phyloP scores from a whole-genome alignment of 176 grass and related monocot species.

The Oryza brachyantha region DNA sequence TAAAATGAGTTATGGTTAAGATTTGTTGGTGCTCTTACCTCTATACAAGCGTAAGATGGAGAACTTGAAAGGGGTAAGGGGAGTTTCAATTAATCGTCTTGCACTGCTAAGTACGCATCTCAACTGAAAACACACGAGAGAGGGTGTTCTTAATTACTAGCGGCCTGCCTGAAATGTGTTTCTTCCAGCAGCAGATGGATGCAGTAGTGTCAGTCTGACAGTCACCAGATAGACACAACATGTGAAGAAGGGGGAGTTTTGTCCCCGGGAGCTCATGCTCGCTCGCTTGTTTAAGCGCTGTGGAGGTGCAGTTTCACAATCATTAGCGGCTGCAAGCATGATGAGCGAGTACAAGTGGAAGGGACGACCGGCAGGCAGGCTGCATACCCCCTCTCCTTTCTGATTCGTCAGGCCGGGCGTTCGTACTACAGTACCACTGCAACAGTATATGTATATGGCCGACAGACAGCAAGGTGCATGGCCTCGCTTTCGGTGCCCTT shows the following conservation, averaged over 20 bases:
- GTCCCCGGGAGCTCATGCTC: slow-evolving; percentile 20
- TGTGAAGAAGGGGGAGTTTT: neutral
- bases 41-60: too few relatives aligned
- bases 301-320: slow-evolving; percentile 30
- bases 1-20: too few relatives aligned
- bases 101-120: too few relatives aligned
- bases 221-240: neutral
- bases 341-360: slow-evolving; percentile 22
- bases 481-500: slow-evolving; percentile 39
- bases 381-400: too few relatives aligned
- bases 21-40: too few relatives aligned
- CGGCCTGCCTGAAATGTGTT: neutral
- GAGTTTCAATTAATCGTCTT: neutral
- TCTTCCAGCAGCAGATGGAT: neutral
- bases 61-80: too few relatives aligned
- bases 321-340: slow-evolving; percentile 42
- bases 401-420: slow-evolving; percentile 21
- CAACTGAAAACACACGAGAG: neutral
- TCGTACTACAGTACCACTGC: neutral
- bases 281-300: slow-evolving; percentile 33
- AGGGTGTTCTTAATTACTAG: neutral
- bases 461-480: neutral
- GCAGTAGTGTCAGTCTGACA: neutral
- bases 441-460: slow-evolving; percentile 4
- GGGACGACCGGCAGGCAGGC: slow-evolving; percentile 16